phyloP scores from a whole-genome alignment of 345 rosid genomes.

The Acer saccharum region DNA sequence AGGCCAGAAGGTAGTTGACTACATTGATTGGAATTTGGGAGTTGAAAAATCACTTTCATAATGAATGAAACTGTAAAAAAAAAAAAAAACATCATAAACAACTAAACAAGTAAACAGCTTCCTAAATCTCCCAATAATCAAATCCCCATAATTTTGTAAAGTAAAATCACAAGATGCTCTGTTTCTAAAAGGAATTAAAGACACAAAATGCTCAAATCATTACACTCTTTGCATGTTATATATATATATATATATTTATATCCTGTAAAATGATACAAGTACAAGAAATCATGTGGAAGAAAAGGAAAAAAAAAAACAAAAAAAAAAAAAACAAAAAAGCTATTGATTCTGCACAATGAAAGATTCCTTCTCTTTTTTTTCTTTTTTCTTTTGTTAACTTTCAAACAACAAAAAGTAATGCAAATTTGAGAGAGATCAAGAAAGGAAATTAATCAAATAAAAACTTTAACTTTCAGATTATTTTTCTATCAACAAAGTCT shows the following conservation, averaged over 20 bases:
- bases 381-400: neutral
- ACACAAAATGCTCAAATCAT: too few species aligned
- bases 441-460: neutral
- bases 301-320: neutral
- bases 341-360: slow-evolving; percentile 2
- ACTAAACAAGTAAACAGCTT: too few species aligned
- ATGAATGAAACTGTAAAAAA: neutral
- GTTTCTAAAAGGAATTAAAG: too few species aligned
- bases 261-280: neutral
- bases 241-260: too few species aligned
- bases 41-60: slow-evolving; percentile 35
- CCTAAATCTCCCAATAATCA: neutral
- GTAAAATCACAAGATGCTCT: neutral
- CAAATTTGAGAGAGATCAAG: neutral
- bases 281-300: neutral
- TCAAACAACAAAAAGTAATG: neutral
- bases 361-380: neutral
- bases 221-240: too few species aligned
- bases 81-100: too few species aligned
- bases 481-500: slow-evolving; percentile 1
- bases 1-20: slow-evolving; percentile 17
- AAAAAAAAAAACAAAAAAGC: neutral
- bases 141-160: neutral
- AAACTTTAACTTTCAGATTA: neutral
- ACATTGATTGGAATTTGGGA: slow-evolving; percentile 15